Conservation (phyloP, 129 eudicot genomes). For the Chrysanthemum lavandulifolium region DNA sequence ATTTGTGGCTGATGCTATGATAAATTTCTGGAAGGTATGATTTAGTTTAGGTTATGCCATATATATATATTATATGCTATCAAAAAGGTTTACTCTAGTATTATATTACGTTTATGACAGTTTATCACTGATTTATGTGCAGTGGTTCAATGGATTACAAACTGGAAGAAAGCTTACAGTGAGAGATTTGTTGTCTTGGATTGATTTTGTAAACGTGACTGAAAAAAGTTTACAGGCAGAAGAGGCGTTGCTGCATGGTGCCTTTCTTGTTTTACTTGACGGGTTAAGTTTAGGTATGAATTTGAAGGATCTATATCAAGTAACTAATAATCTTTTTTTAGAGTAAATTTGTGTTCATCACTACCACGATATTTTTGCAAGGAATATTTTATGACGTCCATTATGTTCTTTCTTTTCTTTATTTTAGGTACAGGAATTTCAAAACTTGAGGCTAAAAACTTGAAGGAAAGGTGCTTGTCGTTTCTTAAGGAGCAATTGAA, state of each 20-base stretch:
- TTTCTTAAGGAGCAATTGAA: conserved; percentile 62
- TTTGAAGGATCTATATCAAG: background rate
- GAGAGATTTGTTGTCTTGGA: conserved; percentile 93
- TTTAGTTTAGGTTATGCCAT: background rate
- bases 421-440: conserved; percentile 70
- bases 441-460: conserved; percentile 51
- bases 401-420: conserved; percentile 3
- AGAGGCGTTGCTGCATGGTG: conserved; percentile 78
- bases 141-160: conserved; percentile 84
- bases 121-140: conserved; percentile 24
- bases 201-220: conserved; percentile 63
- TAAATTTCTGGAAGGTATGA: conserved; percentile 79
- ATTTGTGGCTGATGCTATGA: conserved; percentile 58
- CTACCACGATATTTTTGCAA: too few species aligned
- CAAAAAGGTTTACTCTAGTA: background rate
- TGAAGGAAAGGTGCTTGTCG: conserved; percentile 57
- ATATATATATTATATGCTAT: too few species aligned
- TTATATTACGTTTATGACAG: background rate
- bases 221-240: conserved; percentile 53
- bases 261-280: conserved; percentile 87
- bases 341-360: background rate
- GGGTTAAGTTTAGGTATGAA: conserved; percentile 82
- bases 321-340: background rate
- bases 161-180: conserved; percentile 84
- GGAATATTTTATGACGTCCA: background rate